Conservation (phyloP, 225 moss, liverwort and hornwort species). For the Thuidium tamariscinum region DNA sequence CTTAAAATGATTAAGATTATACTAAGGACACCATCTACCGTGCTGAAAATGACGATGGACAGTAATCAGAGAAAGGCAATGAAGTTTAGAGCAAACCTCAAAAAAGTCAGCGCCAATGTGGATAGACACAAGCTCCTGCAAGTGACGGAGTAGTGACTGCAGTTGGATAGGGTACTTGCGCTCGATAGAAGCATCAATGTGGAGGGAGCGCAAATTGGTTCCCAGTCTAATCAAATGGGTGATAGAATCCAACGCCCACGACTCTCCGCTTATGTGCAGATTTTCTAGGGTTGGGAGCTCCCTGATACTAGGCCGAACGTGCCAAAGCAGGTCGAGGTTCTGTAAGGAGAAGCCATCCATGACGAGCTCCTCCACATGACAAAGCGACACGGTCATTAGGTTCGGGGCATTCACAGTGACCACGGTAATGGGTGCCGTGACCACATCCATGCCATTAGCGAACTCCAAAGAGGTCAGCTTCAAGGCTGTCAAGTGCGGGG, state of each 20-base stretch:
- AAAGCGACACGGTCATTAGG: constrained; percentile 25
- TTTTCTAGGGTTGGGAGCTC: constrained; percentile 32
- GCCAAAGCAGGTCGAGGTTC: constrained; percentile 39
- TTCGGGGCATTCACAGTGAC: constrained; percentile 39
- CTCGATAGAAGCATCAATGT: constrained; percentile 35
- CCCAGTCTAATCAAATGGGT: constrained; percentile 49
- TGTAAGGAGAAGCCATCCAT: constrained; percentile 38
- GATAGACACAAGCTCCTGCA: constrained; percentile 46
- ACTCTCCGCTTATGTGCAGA: constrained; percentile 40
- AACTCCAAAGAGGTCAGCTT: constrained; percentile 43
- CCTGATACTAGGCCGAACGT: constrained; percentile 44
- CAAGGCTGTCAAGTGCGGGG: constrained; percentile 42
- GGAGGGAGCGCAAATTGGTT: constrained; percentile 37
- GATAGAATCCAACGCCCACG: constrained; percentile 48
- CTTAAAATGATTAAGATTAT: background rate
- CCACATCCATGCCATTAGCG: constrained; percentile 37
- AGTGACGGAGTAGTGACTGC: constrained; percentile 38
- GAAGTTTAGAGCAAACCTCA: constrained; percentile 14
- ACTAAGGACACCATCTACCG: background rate
- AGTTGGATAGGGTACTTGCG: constrained; percentile 53
- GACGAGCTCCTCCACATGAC: constrained; percentile 46
- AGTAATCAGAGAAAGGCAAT: background rate
- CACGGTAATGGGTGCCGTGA: constrained; percentile 18
- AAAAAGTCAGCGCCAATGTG: constrained; percentile 54
- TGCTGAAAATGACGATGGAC: background rate